Evolutionary conservation across 2,329 filamentous ascomycete species (phyloP), one percentile per base, ranked within the genome.

Genomic region (Didymella lethalis): DNA sequence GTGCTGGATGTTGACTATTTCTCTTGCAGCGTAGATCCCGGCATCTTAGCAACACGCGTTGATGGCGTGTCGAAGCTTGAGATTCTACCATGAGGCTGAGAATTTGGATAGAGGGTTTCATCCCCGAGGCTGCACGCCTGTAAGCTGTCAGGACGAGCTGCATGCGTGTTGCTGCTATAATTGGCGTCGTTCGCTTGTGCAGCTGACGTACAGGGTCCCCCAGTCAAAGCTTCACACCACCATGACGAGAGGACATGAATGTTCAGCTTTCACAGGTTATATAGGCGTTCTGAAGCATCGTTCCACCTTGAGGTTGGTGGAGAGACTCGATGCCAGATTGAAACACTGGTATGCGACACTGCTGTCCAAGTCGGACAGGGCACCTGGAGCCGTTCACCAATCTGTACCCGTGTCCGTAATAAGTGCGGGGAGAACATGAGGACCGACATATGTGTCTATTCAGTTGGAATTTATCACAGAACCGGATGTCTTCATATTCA

Each of bases 131-230:
- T 48, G 44, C 29, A 41, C 20, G 18, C 38, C 20, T 34, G 29
- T 38, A 41, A 26, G 20, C 49, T 41, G 45, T 41, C 55, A 40
- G 49, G 32, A 36, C 36, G 26, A 51, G 48, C 48, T 57, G 51
- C 36, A 18, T 28, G 18, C 12, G 38, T 48, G 7, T 11, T 20
- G 31, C 56, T 59, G 31, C 56, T 59, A 59, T 54, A 28, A 34
- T 59, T 50, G 54, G 50, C 50, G 49, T 40, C 16, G n/a, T 26
- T 54, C 46, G 45, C 50, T 49, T 59, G 3, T 43, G 29, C 52
- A 45, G 56, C 50, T 54, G 56, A 59, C 50, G 26, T 43, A 36
- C 55, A 54, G 48, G 55, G 48, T 16, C 23, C 44, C 55, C 48
- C 36, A 38, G 55, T 28, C 49, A 25, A 25, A 36, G 28, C 45